These are phyloP conservation scores for Mortierella sp. DNA, from an alignment of 371 early-diverging fungal genomes.

Conservation along the genomic window DNA sequence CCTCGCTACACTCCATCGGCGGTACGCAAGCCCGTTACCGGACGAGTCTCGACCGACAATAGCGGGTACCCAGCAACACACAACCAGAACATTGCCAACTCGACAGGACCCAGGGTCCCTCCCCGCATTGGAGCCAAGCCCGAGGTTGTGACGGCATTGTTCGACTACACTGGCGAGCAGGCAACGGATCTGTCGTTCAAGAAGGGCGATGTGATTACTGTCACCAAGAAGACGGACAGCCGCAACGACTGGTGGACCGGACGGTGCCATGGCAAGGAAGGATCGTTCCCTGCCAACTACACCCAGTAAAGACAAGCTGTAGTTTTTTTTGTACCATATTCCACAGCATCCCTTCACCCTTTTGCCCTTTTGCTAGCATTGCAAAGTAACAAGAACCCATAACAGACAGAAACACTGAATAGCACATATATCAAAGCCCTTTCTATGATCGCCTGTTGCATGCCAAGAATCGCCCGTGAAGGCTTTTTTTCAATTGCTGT, in stretches of 20 bases:
- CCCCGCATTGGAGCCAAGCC: conserved; percentile 60
- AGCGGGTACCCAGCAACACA: conserved; percentile 30
- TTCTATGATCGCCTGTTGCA: background rate
- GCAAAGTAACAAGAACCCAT: background rate
- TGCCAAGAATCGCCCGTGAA: background rate
- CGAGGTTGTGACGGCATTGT: conserved; percentile 73
- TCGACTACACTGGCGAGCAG: conserved; percentile 79
- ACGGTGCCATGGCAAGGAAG: conserved; percentile 69
- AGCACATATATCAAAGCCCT: background rate
- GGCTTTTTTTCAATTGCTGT: background rate
- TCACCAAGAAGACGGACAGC: conserved; percentile 70
- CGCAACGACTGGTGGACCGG: conserved; percentile 90
- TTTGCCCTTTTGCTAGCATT: background rate
- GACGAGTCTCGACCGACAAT: conserved; percentile 46
- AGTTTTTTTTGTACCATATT: background rate
- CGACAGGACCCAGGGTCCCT: conserved; percentile 54
- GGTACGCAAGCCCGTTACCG: conserved; percentile 31
- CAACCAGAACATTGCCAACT: conserved; percentile 62
- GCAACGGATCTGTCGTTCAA: conserved; percentile 79
- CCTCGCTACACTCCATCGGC: conserved; percentile 48
- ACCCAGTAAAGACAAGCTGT: conserved; percentile 28
- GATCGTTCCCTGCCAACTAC: conserved; percentile 89
- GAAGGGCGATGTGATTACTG: conserved; percentile 80
- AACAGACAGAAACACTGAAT: background rate
- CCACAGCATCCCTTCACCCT: background rate